Evolutionary conservation across 768 basidiomycete genomes (phyloP).

Genomic region (Psilocybe cubensis): DNA sequence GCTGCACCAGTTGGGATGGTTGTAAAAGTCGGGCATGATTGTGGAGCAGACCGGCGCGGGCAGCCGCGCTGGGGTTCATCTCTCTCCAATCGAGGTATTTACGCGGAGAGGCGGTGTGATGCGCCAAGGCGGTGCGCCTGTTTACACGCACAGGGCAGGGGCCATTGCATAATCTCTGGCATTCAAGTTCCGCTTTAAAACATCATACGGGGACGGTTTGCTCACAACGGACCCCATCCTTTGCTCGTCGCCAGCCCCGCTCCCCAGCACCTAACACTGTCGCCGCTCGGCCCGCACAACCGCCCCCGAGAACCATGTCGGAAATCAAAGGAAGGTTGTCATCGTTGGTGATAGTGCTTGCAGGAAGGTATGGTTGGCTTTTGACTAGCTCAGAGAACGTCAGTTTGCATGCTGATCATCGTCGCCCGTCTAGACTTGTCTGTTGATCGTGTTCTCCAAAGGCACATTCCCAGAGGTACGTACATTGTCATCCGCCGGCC

Average conservation of each 20-base stretch:
- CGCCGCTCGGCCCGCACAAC: no score
- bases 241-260: neutral
- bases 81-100: no score
- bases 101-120: no score
- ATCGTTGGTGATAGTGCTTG: slow-evolving; percentile 99
- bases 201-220: slow-evolving; percentile 14
- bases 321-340: slow-evolving; percentile 98
- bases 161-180: no score
- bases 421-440: slow-evolving; percentile 69
- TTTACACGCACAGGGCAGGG: no score
- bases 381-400: neutral
- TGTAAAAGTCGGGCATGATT: no score
- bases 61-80: no score
- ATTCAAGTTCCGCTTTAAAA: no score
- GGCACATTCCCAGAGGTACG: slow-evolving; percentile 94
- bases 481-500: slow-evolving; percentile 13
- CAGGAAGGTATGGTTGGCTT: slow-evolving; percentile 67
- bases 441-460: slow-evolving; percentile 96
- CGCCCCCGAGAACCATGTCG: slow-evolving; percentile 70
- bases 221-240: slow-evolving; percentile 12
- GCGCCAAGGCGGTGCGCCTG: no score
- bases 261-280: no score
- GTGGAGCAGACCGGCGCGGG: no score
- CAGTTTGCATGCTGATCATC: slow-evolving; percentile 12
- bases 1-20: no score